Conservation (phyloP, 225 moss, liverwort and hornwort species). For the Polytrichum formosum region DNA sequence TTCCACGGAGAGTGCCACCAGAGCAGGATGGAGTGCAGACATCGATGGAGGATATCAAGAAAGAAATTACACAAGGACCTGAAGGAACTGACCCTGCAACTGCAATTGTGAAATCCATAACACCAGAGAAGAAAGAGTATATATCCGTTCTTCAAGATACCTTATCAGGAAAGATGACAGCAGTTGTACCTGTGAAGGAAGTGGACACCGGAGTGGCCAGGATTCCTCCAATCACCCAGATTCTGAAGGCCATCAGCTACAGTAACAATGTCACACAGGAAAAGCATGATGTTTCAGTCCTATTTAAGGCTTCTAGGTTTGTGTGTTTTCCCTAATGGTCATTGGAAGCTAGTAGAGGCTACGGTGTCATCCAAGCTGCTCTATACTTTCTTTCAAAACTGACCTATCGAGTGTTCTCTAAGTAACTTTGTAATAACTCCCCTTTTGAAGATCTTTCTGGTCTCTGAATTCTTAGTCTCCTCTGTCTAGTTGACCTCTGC, state of each 20-base stretch:
- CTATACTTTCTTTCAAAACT: no score
- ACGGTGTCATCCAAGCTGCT: not conserved
- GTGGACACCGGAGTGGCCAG: constrained; percentile 16
- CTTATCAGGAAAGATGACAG: constrained; percentile 32
- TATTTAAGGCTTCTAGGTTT: constrained; percentile 56
- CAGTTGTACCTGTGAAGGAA: constrained; percentile 14
- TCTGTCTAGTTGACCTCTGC: no score
- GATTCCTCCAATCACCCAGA: constrained; percentile 36
- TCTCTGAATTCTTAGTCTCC: no score
- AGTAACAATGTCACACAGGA: constrained; percentile 50
- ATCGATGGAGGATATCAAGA: constrained; percentile 45
- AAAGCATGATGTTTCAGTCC: constrained; percentile 56
- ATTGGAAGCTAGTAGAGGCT: not conserved
- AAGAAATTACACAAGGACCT: constrained; percentile 27
- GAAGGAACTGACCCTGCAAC: constrained; percentile 27
- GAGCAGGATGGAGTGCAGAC: constrained; percentile 55
- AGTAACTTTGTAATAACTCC: no score
- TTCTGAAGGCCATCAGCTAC: constrained; percentile 65
- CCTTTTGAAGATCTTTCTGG: no score
- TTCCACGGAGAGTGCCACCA: constrained; percentile 54
- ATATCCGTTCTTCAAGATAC: constrained; percentile 33
- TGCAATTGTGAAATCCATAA: constrained; percentile 15
- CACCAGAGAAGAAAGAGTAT: constrained; percentile 35
- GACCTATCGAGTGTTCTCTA: no score
- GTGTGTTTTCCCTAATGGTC: constrained; percentile 3